These are phyloP conservation scores for Vickermania spadyakhi DNA, from an alignment of 208 protist genomes.

Conservation along the genomic window DNA sequence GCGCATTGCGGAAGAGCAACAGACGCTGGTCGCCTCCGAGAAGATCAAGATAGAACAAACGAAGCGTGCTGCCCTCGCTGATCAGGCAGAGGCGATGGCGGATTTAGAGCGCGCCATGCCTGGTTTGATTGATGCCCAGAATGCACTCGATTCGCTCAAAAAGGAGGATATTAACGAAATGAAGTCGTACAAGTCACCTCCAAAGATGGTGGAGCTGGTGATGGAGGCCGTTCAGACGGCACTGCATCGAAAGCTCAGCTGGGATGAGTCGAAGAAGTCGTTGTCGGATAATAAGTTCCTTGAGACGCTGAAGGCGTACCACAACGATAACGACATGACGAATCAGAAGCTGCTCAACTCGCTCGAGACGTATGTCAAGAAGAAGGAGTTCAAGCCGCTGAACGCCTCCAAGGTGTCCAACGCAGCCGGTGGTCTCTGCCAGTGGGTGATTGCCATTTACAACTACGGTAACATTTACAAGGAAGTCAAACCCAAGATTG, in stretches of 20 bases:
- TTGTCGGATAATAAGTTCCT: slow-evolving; percentile 93
- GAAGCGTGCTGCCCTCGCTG: slow-evolving; percentile 78
- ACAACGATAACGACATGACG: slow-evolving; percentile 95
- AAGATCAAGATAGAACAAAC: slow-evolving; percentile 94
- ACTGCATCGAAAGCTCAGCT: slow-evolving; percentile 88
- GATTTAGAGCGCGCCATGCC: slow-evolving; percentile 96
- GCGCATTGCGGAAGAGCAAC: slow-evolving; percentile 94
- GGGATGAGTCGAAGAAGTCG: slow-evolving; percentile 96
- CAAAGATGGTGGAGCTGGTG: slow-evolving; percentile 91
- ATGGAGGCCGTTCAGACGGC: slow-evolving; percentile 96
- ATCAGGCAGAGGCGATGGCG: slow-evolving; percentile 90
- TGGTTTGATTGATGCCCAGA: slow-evolving; percentile 91
- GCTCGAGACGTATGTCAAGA: slow-evolving; percentile 93
- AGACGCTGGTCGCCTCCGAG: slow-evolving; percentile 89
- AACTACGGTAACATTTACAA: slow-evolving; percentile 95
- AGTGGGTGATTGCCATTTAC: slow-evolving; percentile 98
- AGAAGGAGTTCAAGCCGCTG: slow-evolving; percentile 89
- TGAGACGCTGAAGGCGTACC: slow-evolving; percentile 77
- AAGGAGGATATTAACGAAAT: slow-evolving; percentile 98
- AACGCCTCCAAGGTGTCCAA: slow-evolving; percentile 90
- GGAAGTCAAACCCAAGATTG: slow-evolving; percentile 96
- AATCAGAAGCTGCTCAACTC: slow-evolving; percentile 93
- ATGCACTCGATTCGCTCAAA: slow-evolving; percentile 94
- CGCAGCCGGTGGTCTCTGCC: slow-evolving; percentile 92
- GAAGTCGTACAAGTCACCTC: slow-evolving; percentile 95